These are phyloP conservation scores for Ganoderma lucidum DNA, from an alignment of 1,284 basidiomycete genomes.

Conservation along the genomic window DNA sequence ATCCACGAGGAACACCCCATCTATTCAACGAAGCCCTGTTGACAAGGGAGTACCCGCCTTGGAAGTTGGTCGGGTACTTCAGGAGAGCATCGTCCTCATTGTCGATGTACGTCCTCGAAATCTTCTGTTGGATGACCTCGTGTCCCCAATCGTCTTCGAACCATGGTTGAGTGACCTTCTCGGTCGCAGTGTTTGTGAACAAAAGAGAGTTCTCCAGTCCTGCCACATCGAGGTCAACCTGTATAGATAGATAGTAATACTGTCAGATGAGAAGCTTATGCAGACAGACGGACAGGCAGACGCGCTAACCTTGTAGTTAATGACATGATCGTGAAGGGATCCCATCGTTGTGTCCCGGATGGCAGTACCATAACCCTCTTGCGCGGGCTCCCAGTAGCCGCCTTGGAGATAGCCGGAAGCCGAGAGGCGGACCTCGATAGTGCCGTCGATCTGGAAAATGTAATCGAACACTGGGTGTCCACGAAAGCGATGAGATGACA, in stretches of 20 bases:
- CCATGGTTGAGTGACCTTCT: conserved; percentile 61
- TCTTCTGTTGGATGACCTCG: conserved; percentile 61
- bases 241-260: background rate
- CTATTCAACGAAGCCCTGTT: conserved; percentile 64
- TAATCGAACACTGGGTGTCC: conserved; percentile 62
- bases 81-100: conserved; percentile 65
- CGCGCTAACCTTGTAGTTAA: conserved; percentile 61
- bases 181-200: conserved; percentile 55
- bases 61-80: conserved; percentile 61
- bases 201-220: conserved; percentile 67
- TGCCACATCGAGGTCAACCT: conserved; percentile 67
- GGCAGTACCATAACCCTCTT: conserved; percentile 61
- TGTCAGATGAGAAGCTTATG: background rate
- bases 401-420: conserved; percentile 76
- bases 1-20: conserved; percentile 65
- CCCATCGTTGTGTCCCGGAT: conserved; percentile 69
- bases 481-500: background rate
- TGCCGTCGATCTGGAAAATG: conserved; percentile 71
- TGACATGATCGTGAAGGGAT: conserved; percentile 74
- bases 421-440: conserved; percentile 68
- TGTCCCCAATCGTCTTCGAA: conserved; percentile 69
- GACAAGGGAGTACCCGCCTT: conserved; percentile 64
- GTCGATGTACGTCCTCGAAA: conserved; percentile 55
- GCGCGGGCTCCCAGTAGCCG: conserved; percentile 59
- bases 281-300: no score